Conservation (phyloP, 2,329 filamentous ascomycete genomes). For the Botryotinia calthae region DNA sequence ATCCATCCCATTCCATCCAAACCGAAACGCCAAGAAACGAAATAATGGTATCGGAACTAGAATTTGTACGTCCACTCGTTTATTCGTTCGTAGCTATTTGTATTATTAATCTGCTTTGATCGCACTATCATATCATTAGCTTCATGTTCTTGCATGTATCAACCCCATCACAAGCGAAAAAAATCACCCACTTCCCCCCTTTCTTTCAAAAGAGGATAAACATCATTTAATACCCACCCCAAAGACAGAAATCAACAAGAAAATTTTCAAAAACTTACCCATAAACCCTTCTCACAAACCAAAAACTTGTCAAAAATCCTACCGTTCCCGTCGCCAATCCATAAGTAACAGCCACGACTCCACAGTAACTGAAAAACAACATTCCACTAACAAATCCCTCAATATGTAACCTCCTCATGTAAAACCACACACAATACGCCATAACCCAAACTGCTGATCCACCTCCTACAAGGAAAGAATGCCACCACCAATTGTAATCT, state of each 20-base stretch:
- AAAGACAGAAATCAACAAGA: background rate
- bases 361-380: conserved; percentile 83
- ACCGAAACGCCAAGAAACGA: background rate
- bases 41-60: background rate
- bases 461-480: conserved; percentile 76
- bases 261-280: conserved; percentile 50
- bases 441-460: conserved; percentile 80
- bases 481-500: conserved; percentile 94
- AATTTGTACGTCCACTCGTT: background rate
- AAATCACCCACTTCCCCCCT: background rate
- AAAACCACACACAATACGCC: conserved; percentile 81
- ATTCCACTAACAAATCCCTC: conserved; percentile 74
- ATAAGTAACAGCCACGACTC: conserved; percentile 78
- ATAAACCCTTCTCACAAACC: conserved; percentile 81
- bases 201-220: background rate
- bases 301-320: conserved; percentile 79
- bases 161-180: no score
- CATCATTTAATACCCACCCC: no score
- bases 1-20: background rate
- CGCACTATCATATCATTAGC: background rate
- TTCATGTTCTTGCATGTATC: background rate
- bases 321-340: conserved; percentile 79
- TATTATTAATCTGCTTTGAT: conserved; percentile 19
- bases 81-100: background rate
- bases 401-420: conserved; percentile 75